Evolutionary conservation across 139 green algal genomes (phyloP).

Genomic region (Chlamydomonas sphaeroides): DNA sequence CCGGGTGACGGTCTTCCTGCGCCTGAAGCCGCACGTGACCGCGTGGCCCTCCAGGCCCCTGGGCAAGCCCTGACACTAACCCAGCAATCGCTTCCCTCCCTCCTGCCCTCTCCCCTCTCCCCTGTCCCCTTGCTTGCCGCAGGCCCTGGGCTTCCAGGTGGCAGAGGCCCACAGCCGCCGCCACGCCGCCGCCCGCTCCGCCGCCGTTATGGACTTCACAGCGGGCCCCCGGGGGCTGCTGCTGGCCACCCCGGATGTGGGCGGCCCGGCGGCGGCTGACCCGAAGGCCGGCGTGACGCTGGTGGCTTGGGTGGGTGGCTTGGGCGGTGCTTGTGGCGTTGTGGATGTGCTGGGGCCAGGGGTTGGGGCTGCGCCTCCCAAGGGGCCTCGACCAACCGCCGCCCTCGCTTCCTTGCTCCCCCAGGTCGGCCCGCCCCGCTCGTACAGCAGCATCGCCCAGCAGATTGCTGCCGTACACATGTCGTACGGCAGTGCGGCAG

Average conservation of each 20-base stretch:
- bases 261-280: not conserved
- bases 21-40: too few relatives aligned
- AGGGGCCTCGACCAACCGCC: not conserved
- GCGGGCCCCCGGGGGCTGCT: slow-evolving; percentile 23
- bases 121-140: too few relatives aligned
- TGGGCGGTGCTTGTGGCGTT: not conserved
- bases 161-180: not conserved
- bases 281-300: not conserved
- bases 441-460: not conserved
- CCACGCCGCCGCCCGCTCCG: not conserved
- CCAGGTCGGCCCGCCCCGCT: slow-evolving; percentile 10
- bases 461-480: slow-evolving; percentile 8
- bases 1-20: too few relatives aligned
- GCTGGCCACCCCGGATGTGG: slow-evolving; percentile 4
- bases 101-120: too few relatives aligned
- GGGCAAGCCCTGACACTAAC: too few relatives aligned
- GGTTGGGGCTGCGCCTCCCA: not conserved
- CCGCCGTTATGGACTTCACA: slow-evolving; percentile 10
- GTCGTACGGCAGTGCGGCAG: too few relatives aligned
- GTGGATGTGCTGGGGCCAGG: too few relatives aligned
- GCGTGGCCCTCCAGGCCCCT: too few relatives aligned
- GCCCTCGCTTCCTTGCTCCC: not conserved
- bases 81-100: not conserved
- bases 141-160: slow-evolving; percentile 30
- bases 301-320: slow-evolving; percentile 11